Evolutionary conservation across 2,329 filamentous ascomycete genomes (phyloP), one percentile per base, ranked within the genome.

Genomic region (Paradendryphiella salina): DNA sequence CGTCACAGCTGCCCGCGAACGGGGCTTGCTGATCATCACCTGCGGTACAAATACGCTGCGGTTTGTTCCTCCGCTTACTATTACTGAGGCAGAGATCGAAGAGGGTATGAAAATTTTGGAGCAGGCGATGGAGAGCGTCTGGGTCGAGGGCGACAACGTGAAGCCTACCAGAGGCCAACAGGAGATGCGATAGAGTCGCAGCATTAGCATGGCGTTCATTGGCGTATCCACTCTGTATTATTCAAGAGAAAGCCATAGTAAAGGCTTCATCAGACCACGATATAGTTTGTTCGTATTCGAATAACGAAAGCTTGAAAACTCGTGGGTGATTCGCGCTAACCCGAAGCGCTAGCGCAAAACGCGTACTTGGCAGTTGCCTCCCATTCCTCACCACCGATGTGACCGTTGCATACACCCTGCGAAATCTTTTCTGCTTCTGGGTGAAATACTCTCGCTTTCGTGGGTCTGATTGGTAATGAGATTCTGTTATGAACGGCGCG

Each of bases 31-130:
- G 52, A 80, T 99, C 52, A 96, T 99, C 67, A 96, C 91, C 1
- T 93, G 90, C 21, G 94, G 94, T 1, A 91, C 86, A 23, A 96
- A 97, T 70, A 96, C 92, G 7, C 76, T 99, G 61, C 82, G 94
- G 39, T 96, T 99, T 65, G 91, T 97, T 49, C 94, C 94, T 26
- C 88, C 90, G 54, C 76, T 99, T 67, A 85, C 86, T 5, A 88
- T 99, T 50, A 87, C 84, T 0, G 85, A 90, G 61, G 83, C 82
- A 20, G 89, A 96, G 80, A 94, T 97, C 59, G 79, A 85, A 60
- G 80, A 87, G 58, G 91, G 90, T 0, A 76, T 96, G 72, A 76
- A 77, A 34, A 91, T 96, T 45, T 71, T 97, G 53, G 87, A 86
- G 60, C 81, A 89, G 62, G 81, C 84, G 4, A 82, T 87, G 75